Evolutionary conservation across 768 basidiomycete species (phyloP).

Genomic region (Mycena haematopus): DNA sequence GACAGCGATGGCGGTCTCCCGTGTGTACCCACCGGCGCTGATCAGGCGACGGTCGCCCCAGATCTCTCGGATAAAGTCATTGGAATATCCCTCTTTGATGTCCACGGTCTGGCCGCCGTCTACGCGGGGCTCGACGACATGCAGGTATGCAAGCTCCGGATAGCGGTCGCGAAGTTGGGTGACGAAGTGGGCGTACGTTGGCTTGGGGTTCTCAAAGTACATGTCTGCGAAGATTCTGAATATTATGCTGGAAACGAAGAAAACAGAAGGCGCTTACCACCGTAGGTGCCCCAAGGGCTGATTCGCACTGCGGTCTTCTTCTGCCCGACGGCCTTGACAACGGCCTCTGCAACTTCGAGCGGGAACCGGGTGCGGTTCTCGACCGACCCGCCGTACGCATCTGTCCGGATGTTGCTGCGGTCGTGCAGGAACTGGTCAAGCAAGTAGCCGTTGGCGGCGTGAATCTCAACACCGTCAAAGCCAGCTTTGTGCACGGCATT

Average conservation of each 20-base stretch:
- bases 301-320: slow-evolving; percentile 50
- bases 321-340: too few relatives aligned
- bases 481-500: neutral
- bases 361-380: too few relatives aligned
- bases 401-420: too few relatives aligned
- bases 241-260: neutral
- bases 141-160: neutral
- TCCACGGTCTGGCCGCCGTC: too few relatives aligned
- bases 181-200: slow-evolving; percentile 51
- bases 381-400: too few relatives aligned
- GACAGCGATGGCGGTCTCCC: slow-evolving; percentile 36
- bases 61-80: too few relatives aligned
- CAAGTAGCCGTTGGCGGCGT: slow-evolving; percentile 30
- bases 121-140: too few relatives aligned
- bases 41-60: too few relatives aligned
- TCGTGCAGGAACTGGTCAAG: too few relatives aligned
- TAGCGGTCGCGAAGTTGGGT: slow-evolving; percentile 35
- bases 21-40: too few relatives aligned
- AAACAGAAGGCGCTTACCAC: neutral
- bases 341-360: too few relatives aligned
- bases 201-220: slow-evolving; percentile 48
- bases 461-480: neutral
- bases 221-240: slow-evolving; percentile 37
- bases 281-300: slow-evolving; percentile 43
- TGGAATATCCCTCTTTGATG: too few relatives aligned